These are phyloP conservation scores for Alternaria solani DNA, from an alignment of 2,329 filamentous ascomycete genomes.

Conservation along the genomic window DNA sequence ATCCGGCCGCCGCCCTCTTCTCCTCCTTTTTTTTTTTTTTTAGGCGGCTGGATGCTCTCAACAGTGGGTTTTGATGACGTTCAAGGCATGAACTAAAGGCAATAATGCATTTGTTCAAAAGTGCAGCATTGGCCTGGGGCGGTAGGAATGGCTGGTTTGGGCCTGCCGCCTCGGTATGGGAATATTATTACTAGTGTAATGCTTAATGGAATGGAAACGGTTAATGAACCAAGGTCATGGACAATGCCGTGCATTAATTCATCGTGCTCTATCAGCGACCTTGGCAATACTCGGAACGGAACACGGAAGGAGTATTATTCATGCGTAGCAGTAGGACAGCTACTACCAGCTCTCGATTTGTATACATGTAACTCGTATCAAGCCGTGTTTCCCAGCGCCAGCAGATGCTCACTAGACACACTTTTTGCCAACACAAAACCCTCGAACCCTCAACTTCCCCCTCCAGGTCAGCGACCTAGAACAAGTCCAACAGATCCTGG, in stretches of 20 bases:
- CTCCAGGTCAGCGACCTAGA: constrained; percentile 48
- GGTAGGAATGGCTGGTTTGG: constrained; percentile 3
- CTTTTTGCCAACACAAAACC: background rate
- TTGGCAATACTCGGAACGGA: background rate
- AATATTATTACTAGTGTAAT: constrained; percentile 44
- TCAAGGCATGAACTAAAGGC: constrained; percentile 4
- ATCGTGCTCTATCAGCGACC: background rate
- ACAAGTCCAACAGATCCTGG: constrained; percentile 64
- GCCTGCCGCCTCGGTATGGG: constrained; percentile 7
- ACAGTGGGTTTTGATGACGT: constrained; percentile 17
- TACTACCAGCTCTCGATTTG: background rate
- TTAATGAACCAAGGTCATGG: constrained; percentile 5
- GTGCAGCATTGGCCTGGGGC: constrained; percentile 1
- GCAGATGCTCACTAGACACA: constrained; percentile 1
- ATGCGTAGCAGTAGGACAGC: background rate
- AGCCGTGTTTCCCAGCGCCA: background rate
- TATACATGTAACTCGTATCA: background rate
- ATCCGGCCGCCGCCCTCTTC: constrained; percentile 27
- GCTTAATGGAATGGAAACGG: constrained; percentile 39
- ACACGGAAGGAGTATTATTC: background rate
- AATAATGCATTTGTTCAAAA: constrained; percentile 3
- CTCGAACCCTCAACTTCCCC: constrained; percentile 1
- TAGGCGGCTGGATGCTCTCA: constrained; percentile 30
- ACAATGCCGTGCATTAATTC: background rate
- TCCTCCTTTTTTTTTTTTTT: constrained; percentile 26